phyloP scores from a whole-genome alignment of 176 grass and related monocot species.

The Oryza glumipatula region DNA sequence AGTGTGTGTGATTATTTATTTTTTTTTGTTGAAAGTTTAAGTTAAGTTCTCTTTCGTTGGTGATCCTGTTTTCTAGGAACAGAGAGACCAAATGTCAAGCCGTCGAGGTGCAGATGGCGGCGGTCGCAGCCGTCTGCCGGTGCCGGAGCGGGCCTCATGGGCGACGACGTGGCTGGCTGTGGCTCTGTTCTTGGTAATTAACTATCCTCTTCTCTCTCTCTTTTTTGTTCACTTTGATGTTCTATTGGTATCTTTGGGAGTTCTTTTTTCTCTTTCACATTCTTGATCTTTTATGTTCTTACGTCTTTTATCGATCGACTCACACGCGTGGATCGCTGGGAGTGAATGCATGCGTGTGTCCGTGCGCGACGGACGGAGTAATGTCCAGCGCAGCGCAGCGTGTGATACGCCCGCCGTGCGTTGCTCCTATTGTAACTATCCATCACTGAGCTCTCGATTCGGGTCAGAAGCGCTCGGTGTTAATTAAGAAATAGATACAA shows the following conservation, averaged over 20 bases:
- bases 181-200: slow-evolving; percentile 43
- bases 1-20: background rate
- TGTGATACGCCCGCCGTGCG: too few relatives aligned
- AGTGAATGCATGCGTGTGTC: too few relatives aligned
- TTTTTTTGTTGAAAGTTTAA: background rate
- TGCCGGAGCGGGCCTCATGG: slow-evolving; percentile 51
- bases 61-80: background rate
- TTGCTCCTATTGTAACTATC: too few relatives aligned
- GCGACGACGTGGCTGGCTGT: slow-evolving; percentile 57
- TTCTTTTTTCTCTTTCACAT: too few relatives aligned
- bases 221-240: background rate
- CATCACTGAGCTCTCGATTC: too few relatives aligned
- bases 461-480: too few relatives aligned
- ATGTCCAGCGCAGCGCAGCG: too few relatives aligned
- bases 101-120: slow-evolving; percentile 14
- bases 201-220: background rate
- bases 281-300: too few relatives aligned
- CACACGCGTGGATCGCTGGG: too few relatives aligned
- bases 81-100: background rate
- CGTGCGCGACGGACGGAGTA: too few relatives aligned
- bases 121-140: background rate
- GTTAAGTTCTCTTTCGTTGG: background rate
- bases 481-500: too few relatives aligned
- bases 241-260: background rate
- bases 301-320: too few relatives aligned